Evolutionary conservation across 805 yeast species (phyloP).

Genomic region (Brettanomyces custersianus): DNA sequence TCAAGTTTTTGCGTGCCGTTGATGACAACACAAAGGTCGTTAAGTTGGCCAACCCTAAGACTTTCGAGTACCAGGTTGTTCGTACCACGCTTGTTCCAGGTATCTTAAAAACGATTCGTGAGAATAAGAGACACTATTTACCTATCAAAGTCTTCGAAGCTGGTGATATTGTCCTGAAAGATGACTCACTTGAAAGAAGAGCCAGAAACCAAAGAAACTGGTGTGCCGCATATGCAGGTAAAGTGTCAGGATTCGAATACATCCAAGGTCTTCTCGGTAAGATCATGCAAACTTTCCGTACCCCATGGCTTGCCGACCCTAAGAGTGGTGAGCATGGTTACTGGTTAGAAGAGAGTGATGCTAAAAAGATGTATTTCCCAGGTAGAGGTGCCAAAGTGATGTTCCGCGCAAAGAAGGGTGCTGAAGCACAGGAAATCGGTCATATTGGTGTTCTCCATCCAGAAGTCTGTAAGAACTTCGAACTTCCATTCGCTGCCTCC

Average conservation of each 20-base stretch:
- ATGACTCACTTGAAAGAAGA: slow-evolving; percentile 66
- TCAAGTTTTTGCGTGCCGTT: slow-evolving; percentile 63
- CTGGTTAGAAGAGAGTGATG: slow-evolving; percentile 70
- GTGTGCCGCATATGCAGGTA: slow-evolving; percentile 92
- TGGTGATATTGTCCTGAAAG: slow-evolving; percentile 89
- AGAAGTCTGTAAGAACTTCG: slow-evolving; percentile 77
- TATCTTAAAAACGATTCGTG: slow-evolving; percentile 86
- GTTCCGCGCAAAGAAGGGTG: slow-evolving; percentile 59
- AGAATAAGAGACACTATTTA: slow-evolving; percentile 89
- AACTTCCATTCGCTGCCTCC: slow-evolving; percentile 88
- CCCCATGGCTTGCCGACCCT: slow-evolving; percentile 65
- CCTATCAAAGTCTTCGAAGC: slow-evolving; percentile 94
- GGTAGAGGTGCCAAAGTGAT: slow-evolving; percentile 92
- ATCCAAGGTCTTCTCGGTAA: slow-evolving; percentile 94
- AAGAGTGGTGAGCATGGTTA: slow-evolving; percentile 61
- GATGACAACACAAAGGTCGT: slow-evolving; percentile 75
- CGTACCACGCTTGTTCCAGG: slow-evolving; percentile 95
- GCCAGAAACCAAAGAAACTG: slow-evolving; percentile 91
- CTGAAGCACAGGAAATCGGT: slow-evolving; percentile 56
- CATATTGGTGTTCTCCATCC: slow-evolving; percentile 94
- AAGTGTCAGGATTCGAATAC: slow-evolving; percentile 87
- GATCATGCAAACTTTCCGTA: slow-evolving; percentile 91
- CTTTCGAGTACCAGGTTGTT: slow-evolving; percentile 93
- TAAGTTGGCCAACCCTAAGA: slow-evolving; percentile 91
- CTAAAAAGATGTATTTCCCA: slow-evolving; percentile 77